These are phyloP conservation scores for Penicillium macrosclerotiorum DNA, from an alignment of 495 filamentous ascomycete genomes.

Conservation along the genomic window DNA sequence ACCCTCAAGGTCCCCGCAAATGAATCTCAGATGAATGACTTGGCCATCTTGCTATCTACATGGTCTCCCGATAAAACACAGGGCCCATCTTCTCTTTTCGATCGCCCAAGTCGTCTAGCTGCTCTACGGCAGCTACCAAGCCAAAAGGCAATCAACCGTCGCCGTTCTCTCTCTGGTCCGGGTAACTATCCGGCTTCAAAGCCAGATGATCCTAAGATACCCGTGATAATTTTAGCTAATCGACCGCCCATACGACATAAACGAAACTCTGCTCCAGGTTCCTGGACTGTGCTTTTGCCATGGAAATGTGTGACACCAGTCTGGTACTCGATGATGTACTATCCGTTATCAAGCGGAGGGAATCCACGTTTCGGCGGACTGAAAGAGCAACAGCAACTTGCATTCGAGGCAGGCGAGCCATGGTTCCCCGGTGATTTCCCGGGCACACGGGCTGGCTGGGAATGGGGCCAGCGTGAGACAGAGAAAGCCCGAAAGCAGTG, in stretches of 20 bases:
- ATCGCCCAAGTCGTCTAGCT: conserved; percentile 59
- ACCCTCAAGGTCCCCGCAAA: conserved; percentile 32
- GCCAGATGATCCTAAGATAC: conserved; percentile 74
- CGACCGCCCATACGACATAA: conserved; percentile 37
- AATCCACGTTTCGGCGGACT: conserved; percentile 82
- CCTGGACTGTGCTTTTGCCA: conserved; percentile 83
- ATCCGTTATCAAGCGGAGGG: conserved; percentile 74
- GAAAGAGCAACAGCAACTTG: conserved; percentile 73
- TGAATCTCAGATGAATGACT: conserved; percentile 44
- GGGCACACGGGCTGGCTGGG: conserved; percentile 74
- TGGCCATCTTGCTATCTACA: conserved; percentile 56
- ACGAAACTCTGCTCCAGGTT: conserved; percentile 54
- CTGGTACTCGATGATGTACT: conserved; percentile 87
- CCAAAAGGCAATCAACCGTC: conserved; percentile 83
- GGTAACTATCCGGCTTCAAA: conserved; percentile 61
- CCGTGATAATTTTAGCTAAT: conserved; percentile 68
- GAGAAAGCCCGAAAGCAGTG: conserved; percentile 61
- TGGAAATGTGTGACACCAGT: conserved; percentile 88
- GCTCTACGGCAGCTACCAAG: conserved; percentile 67
- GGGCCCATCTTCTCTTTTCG: conserved; percentile 61
- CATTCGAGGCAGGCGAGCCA: conserved; percentile 73
- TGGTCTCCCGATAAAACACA: conserved; percentile 69
- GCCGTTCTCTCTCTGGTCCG: conserved; percentile 64
- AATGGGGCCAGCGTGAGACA: conserved; percentile 70
- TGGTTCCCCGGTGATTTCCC: conserved; percentile 92